A percentile compares a stretch with the other conserved stretches of the same genome.
phyloP scores from a whole-genome alignment of 805 yeast species.

The Metschnikowia matae region DNA sequence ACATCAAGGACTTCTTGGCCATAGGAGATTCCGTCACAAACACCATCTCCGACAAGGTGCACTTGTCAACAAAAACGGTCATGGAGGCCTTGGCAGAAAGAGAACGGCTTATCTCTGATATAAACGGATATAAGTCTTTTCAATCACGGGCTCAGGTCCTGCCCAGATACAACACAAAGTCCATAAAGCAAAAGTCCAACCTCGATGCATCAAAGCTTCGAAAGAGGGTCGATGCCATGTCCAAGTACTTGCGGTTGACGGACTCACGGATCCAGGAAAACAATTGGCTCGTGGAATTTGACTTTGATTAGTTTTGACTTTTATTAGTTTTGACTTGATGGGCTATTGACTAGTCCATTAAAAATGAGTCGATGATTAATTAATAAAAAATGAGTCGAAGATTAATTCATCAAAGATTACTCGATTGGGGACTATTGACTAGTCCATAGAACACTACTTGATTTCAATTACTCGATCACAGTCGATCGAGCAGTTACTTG shows the following conservation, averaged over 20 bases:
- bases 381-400: no score
- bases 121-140: not conserved
- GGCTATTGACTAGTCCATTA: no score
- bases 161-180: not conserved
- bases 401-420: no score
- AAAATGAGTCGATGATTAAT: no score
- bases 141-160: not conserved
- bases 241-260: not conserved
- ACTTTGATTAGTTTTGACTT: not conserved
- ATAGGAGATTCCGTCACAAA: not conserved
- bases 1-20: not conserved
- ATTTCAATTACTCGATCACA: no score
- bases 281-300: not conserved
- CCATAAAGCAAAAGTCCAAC: not conserved
- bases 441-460: no score
- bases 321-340: no score
- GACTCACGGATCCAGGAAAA: not conserved
- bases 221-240: not conserved
- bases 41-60: not conserved
- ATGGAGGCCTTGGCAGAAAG: slow-evolving; percentile 2
- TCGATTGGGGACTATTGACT: no score
- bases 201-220: not conserved
- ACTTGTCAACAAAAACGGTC: not conserved
- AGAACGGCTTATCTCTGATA: not conserved
- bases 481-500: not conserved